phyloP scores from a whole-genome alignment of 495 filamentous ascomycete genomes.

The Diplogelasinospora grovesii region DNA sequence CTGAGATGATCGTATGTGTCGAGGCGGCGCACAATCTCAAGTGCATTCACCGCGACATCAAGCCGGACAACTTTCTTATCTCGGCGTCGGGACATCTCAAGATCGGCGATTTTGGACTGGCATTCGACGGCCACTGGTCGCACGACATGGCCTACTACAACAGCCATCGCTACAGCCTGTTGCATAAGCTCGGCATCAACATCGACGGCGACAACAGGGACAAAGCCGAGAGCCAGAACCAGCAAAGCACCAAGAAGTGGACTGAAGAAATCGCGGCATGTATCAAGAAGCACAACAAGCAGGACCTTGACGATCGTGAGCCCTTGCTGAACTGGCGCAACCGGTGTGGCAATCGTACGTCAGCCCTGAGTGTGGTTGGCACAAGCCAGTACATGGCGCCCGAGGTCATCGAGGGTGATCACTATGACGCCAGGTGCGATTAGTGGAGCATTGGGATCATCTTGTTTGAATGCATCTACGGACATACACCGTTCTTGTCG shows the following conservation, averaged over 20 bases:
- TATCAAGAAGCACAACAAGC: conserved; percentile 44
- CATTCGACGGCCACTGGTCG: conserved; percentile 91
- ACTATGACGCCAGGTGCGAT: conserved; percentile 88
- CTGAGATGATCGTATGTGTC: conserved; percentile 92
- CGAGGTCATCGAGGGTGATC: conserved; percentile 75
- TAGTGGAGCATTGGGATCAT: conserved; percentile 97
- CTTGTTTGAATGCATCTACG: conserved; percentile 88
- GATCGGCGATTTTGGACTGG: conserved; percentile 91
- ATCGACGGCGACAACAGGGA: conserved; percentile 74
- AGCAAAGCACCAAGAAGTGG: conserved; percentile 42
- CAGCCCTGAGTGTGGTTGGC: conserved; percentile 83
- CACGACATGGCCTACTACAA: conserved; percentile 82
- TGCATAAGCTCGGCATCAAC: conserved; percentile 66
- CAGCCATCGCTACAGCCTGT: conserved; percentile 68
- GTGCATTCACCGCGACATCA: conserved; percentile 93
- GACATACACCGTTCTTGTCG: conserved; percentile 80
- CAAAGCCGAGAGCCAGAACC: conserved; percentile 44
- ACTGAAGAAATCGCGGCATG: conserved; percentile 40
- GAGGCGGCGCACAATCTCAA: conserved; percentile 82
- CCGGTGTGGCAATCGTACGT: conserved; percentile 60
- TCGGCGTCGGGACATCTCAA: conserved; percentile 83
- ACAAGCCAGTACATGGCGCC: conserved; percentile 98
- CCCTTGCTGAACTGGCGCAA: conserved; percentile 72
- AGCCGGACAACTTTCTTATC: conserved; percentile 94
- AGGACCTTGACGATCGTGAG: conserved; percentile 33